A percentile compares a stretch with the other conserved stretches of the same genome.
Conservation (phyloP, 2,329 filamentous ascomycete genomes). For the Clarireedia hainanense region DNA sequence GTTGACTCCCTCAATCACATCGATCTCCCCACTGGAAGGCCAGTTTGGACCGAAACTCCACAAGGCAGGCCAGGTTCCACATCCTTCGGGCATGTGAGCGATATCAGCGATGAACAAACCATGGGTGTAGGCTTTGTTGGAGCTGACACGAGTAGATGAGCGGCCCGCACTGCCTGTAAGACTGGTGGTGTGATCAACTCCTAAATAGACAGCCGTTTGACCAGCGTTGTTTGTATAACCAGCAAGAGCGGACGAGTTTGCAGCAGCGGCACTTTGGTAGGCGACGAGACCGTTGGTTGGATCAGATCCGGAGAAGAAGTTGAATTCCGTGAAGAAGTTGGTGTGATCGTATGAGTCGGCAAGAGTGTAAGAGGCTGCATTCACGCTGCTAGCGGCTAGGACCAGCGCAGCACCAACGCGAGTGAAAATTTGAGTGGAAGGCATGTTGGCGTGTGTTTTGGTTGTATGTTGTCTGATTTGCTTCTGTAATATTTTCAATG, state of each 20-base stretch:
- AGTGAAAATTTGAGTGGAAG: conserved; percentile 17
- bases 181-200: conserved; percentile 54
- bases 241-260: conserved; percentile 45
- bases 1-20: conserved; percentile 75
- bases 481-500: neutral
- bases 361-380: conserved; percentile 32
- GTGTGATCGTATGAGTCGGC: conserved; percentile 36
- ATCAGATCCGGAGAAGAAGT: conserved; percentile 51
- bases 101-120: conserved; percentile 53
- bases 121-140: conserved; percentile 44
- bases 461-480: neutral
- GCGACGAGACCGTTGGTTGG: conserved; percentile 70
- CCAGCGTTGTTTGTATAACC: conserved; percentile 13
- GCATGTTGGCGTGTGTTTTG: conserved; percentile 12
- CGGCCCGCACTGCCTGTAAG: conserved; percentile 50
- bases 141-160: conserved; percentile 58
- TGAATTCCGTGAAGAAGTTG: conserved; percentile 40
- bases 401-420: conserved; percentile 27
- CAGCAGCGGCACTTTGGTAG: conserved; percentile 53
- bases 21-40: conserved; percentile 66
- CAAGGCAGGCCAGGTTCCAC: conserved; percentile 55
- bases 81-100: conserved; percentile 50
- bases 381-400: conserved; percentile 20
- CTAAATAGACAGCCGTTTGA: conserved; percentile 54
- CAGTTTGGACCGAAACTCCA: conserved; percentile 52